A percentile compares a stretch with the other conserved stretches of the same genome.
Evolutionary conservation across 1,139 yeast genomes (phyloP).

Genomic region (Hemisphaericaspora lyxosophila): DNA sequence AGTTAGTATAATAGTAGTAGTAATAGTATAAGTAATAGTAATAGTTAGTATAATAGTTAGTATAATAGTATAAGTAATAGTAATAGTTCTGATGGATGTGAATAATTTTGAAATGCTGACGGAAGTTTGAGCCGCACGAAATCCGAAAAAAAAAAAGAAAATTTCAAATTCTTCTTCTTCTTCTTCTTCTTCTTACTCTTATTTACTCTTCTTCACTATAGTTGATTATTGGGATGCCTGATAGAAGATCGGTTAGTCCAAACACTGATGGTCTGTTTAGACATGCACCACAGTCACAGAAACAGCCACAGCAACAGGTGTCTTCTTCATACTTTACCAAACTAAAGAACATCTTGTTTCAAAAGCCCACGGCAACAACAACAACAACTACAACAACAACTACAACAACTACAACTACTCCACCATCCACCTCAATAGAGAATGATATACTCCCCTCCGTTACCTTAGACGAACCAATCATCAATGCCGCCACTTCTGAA

Average conservation of each 20-base stretch:
- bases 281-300: background rate
- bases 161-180: too few species aligned
- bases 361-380: conserved; percentile 2
- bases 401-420: conserved; percentile 3
- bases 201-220: too few species aligned
- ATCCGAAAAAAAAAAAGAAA: too few species aligned
- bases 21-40: too few species aligned
- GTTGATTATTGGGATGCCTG: too few species aligned
- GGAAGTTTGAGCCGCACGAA: too few species aligned
- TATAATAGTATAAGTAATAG: too few species aligned
- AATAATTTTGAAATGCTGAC: too few species aligned
- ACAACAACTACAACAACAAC: background rate
- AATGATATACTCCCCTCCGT: conserved; percentile 3
- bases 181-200: too few species aligned
- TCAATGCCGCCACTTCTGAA: conserved; percentile 25
- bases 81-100: too few species aligned
- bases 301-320: background rate
- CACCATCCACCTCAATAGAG: conserved; percentile 6
- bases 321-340: background rate
- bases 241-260: conserved; percentile 18
- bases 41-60: too few species aligned
- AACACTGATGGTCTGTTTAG: conserved; percentile 6
- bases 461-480: conserved; percentile 13
- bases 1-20: too few species aligned
- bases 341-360: conserved; percentile 3